Evolutionary conservation across 2,329 filamentous ascomycete genomes (phyloP), one percentile per base, ranked within the genome.

Genomic region (Botrytis fabae): DNA sequence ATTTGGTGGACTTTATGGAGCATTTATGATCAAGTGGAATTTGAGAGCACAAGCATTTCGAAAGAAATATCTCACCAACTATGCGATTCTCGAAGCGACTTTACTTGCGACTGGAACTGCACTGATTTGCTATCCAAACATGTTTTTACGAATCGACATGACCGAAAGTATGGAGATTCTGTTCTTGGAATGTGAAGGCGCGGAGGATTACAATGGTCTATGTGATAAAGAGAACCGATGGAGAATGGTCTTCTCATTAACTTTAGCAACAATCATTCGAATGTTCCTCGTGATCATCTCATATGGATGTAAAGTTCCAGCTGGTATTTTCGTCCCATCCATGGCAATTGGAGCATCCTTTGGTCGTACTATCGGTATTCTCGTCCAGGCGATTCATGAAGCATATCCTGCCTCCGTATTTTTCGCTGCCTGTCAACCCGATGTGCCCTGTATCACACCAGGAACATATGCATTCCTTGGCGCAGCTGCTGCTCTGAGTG

Each of bases 81-180:
- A 97, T 82, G 92, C 95, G 10, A 89, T 98, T 46, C 86, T 95
- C 5, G 96, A 99, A 82, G 93, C 94, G 0, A 95, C 94, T 0
- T 83, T 97, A 25, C 84, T 99, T 59, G 95, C 96, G 1, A 89
- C 91, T 0, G 87, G 90, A 12, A 99, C 96, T 6, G 96, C 95
- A 16, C 86, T 98, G 38, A 86, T 99, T n/a, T 98, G 95, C 82
- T 99, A 97, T 80, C 96, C 95, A 0, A 99, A 99, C 78, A 94
- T 93, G 81, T 98, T 99, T 77, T 81, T 99, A 73, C 88, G 93
- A 72, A 98, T 98, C 78, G 97, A 99, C 83, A 98, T 99, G 96
- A 98, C 96, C 0, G 95, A 98, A 84, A 97, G 94, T 84, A 98
- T 99, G 96, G 95, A 98, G 81, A 97, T 98, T 75, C 84, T 99